Percentiles rank a stretch among this genome's conserved stretches.
These are phyloP conservation scores for Nigrospora oryzae DNA, from an alignment of 2,329 filamentous ascomycete genomes.

Conservation along the genomic window DNA sequence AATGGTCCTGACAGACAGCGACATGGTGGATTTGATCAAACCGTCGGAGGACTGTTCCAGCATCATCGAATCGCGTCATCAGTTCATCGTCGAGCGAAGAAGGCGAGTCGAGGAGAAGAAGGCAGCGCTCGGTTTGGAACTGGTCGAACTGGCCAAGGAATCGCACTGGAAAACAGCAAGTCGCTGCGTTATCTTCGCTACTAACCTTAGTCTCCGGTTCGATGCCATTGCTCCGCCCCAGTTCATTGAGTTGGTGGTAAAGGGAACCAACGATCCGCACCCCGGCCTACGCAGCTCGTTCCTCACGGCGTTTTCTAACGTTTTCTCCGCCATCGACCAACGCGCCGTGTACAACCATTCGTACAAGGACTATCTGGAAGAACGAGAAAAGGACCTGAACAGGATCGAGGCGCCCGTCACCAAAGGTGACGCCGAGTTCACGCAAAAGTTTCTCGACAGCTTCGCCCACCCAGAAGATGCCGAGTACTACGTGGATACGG, in stretches of 20 bases:
- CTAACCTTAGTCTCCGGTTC: slow-evolving; percentile 87
- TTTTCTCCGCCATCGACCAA: slow-evolving; percentile 83
- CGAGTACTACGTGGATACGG: slow-evolving; percentile 84
- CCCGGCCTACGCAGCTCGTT: slow-evolving; percentile 78
- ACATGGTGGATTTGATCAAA: slow-evolving; percentile 62
- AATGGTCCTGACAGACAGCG: slow-evolving; percentile 72
- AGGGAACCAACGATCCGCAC: slow-evolving; percentile 82
- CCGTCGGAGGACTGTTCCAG: slow-evolving; percentile 56
- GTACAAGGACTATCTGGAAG: slow-evolving; percentile 78
- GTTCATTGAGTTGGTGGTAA: slow-evolving; percentile 74
- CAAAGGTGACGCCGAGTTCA: slow-evolving; percentile 71
- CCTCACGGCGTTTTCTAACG: slow-evolving; percentile 62
- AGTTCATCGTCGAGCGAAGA: slow-evolving; percentile 68
- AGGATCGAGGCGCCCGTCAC: slow-evolving; percentile 67
- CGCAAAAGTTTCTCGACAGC: slow-evolving; percentile 63
- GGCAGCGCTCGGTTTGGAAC: slow-evolving; percentile 66
- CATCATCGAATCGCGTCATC: slow-evolving; percentile 57
- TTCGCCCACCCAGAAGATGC: slow-evolving; percentile 67
- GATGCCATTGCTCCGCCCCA: slow-evolving; percentile 74
- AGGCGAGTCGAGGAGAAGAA: slow-evolving; percentile 78
- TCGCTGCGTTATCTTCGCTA: slow-evolving; percentile 80
- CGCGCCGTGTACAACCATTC: slow-evolving; percentile 79
- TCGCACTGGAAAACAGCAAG: slow-evolving; percentile 97
- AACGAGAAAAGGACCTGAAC: slow-evolving; percentile 70
- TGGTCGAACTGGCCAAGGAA: slow-evolving; percentile 66